These are phyloP conservation scores for Evernia prunastri DNA, from an alignment of 495 filamentous ascomycete genomes.

Conservation along the genomic window DNA sequence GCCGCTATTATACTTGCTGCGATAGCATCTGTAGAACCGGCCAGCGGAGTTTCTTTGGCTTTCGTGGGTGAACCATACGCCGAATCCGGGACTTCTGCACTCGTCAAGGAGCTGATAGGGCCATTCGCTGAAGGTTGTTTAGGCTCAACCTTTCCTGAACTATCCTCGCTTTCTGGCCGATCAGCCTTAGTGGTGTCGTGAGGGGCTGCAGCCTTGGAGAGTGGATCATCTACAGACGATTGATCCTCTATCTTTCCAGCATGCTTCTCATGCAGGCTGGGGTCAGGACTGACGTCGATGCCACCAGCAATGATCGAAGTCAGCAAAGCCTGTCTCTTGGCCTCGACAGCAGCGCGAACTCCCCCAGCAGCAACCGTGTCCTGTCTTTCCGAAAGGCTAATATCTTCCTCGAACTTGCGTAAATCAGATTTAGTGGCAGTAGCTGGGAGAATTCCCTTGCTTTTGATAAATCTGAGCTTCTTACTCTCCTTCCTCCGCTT, in stretches of 20 bases:
- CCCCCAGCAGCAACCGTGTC: constrained; percentile 22
- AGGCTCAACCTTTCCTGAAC: neutral
- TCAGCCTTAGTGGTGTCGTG: neutral
- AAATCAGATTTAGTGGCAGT: constrained; percentile 45
- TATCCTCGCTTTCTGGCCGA: neutral
- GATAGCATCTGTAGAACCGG: neutral
- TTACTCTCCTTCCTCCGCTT: constrained; percentile 44
- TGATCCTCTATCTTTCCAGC: neutral
- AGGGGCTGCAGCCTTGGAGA: neutral
- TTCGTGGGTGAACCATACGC: neutral
- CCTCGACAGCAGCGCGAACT: constrained; percentile 39
- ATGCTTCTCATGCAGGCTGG: neutral
- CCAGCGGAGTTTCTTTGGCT: neutral
- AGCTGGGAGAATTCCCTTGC: constrained; percentile 42
- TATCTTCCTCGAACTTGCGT: constrained; percentile 33
- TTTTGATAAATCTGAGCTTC: constrained; percentile 43
- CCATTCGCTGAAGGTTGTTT: neutral
- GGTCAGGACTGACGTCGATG: constrained; percentile 10
- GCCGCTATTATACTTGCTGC: neutral
- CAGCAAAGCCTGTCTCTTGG: constrained; percentile 46
- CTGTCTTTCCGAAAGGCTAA: constrained; percentile 13
- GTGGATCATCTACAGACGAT: neutral
- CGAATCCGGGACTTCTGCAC: neutral
- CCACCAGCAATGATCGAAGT: constrained; percentile 46
- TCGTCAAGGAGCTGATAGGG: neutral